Evolutionary conservation across 2,329 filamentous ascomycete species (phyloP).

Genomic region (Phyllosticta citriasiana): DNA sequence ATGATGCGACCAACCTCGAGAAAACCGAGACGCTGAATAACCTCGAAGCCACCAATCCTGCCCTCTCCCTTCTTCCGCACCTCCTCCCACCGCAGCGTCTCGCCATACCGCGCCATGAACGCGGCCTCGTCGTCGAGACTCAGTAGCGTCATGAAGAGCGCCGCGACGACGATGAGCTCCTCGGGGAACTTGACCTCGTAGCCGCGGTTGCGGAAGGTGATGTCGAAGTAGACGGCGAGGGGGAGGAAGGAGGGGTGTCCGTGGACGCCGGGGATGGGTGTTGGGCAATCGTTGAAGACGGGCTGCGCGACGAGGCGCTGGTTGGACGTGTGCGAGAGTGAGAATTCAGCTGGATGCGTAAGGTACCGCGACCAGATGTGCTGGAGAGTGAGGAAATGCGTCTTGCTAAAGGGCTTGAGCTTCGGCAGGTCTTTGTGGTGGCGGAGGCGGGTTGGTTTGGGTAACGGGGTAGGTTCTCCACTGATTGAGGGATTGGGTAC

Average conservation of each 20-base stretch:
- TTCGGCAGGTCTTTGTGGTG: constrained; percentile 22
- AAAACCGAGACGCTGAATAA: neutral
- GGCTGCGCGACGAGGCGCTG: constrained; percentile 17
- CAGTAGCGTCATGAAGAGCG: constrained; percentile 8
- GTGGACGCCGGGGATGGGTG: neutral
- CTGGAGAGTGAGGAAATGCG: constrained; percentile 30
- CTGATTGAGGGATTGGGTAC: constrained; percentile 19
- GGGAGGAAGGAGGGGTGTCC: neutral
- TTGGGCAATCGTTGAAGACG: neutral
- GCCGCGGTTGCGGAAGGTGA: constrained; percentile 17
- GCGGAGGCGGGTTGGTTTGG: neutral
- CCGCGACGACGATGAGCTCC: constrained; percentile 23
- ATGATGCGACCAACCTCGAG: neutral
- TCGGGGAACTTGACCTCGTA: constrained; percentile 25
- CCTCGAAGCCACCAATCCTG: neutral
- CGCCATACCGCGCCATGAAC: neutral
- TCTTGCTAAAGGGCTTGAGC: constrained; percentile 30
- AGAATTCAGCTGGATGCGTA: constrained; percentile 23
- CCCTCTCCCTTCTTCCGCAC: neutral
- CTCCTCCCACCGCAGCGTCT: neutral
- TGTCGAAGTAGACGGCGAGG: constrained; percentile 2
- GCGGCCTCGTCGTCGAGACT: constrained; percentile 3
- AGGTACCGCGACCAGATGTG: constrained; percentile 24
- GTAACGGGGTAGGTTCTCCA: neutral
- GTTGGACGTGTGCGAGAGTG: constrained; percentile 18